phyloP scores from a whole-genome alignment of 169 alveolate genomes.

The Plasmodium vinckei region DNA sequence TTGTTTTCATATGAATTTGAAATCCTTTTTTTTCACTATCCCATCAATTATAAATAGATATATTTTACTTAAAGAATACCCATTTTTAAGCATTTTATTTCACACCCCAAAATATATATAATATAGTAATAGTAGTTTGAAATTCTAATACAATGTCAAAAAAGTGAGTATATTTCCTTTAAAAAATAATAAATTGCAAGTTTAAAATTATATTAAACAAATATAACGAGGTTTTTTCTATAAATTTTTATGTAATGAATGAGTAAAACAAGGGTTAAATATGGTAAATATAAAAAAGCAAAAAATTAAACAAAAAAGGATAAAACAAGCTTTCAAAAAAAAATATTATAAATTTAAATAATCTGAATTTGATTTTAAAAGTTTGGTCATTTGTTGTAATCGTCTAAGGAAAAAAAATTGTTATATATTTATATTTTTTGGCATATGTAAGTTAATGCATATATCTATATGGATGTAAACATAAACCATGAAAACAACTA shows the following conservation, averaged over 20 bases:
- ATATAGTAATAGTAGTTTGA: no score
- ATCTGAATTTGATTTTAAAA: conserved; percentile 60
- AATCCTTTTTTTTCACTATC: no score
- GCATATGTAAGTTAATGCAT: background rate
- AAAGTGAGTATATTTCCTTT: no score
- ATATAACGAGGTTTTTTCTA: background rate
- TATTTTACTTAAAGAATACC: no score
- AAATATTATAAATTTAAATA: conserved; percentile 17
- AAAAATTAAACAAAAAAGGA: background rate
- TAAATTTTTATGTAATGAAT: background rate
- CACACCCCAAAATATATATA: no score
- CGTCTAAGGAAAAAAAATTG: conserved; percentile 37
- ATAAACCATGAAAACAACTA: no score
- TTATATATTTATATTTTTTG: background rate
- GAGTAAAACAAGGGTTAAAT: no score
- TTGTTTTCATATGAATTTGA: no score
- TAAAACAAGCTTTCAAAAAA: conserved; percentile 11
- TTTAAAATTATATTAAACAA: conserved; percentile 11
- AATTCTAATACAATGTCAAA: no score
- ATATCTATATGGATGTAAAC: background rate
- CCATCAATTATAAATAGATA: no score
- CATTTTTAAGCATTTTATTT: no score
- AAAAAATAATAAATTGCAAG: background rate
- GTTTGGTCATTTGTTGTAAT: conserved; percentile 61
- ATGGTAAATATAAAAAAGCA: background rate